Percentiles rank a stretch among this genome's conserved stretches.
Conservation (phyloP, 2,329 filamentous ascomycete species). For the Aspergillus flavus region DNA sequence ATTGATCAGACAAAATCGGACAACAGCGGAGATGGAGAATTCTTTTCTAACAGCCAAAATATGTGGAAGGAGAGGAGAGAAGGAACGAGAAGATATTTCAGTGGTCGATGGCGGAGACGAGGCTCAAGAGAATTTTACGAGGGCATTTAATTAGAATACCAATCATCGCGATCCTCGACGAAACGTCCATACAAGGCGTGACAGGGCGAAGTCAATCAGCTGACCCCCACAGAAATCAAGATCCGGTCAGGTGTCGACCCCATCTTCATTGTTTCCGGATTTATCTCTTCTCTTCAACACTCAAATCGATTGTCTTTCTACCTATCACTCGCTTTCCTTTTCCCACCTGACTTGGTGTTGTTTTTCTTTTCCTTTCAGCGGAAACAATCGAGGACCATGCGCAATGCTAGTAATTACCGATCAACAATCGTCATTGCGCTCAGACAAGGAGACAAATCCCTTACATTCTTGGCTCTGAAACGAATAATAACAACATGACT, state of each 20-base stretch:
- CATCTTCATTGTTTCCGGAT: conserved; percentile 4
- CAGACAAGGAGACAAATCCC: neutral
- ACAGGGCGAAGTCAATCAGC: conserved; percentile 7
- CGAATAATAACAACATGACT: conserved; percentile 8
- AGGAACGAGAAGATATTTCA: neutral
- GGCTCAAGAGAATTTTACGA: conserved; percentile 2
- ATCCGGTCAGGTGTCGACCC: neutral
- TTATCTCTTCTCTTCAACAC: neutral
- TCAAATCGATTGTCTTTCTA: neutral
- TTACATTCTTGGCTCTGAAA: neutral
- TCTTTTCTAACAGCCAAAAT: neutral
- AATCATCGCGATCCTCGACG: neutral
- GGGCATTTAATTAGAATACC: neutral
- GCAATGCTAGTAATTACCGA: neutral
- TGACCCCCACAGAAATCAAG: neutral
- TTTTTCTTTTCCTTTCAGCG: neutral
- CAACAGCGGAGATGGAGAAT: neutral
- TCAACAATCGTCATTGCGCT: neutral
- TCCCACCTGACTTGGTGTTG: neutral
- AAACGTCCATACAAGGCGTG: neutral
- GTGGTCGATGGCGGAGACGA: neutral
- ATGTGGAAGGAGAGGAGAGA: neutral
- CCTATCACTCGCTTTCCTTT: neutral
- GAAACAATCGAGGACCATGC: neutral
- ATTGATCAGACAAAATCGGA: neutral